Evolutionary conservation across 345 rosid species (phyloP), one percentile per base, ranked within the genome.

Genomic region (Erucastrum elatum): DNA sequence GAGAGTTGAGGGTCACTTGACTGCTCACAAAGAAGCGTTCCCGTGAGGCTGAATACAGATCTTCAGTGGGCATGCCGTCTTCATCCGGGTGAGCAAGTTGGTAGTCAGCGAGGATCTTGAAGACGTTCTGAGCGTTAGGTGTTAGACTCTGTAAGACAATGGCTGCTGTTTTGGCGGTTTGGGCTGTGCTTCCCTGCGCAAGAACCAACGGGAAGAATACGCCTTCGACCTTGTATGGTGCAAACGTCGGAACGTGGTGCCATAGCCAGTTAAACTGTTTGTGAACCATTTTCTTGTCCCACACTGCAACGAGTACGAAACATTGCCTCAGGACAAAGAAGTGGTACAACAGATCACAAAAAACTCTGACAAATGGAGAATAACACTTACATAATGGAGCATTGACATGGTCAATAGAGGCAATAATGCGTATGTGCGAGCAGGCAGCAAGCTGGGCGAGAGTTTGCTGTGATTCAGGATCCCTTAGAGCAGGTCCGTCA

Each of bases 261-360:
- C 98, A 95, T 65, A 81, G 82, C 98, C 99, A 95, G 79, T 93
- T 91, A 71, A 89, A 95, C 80, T 91, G 94, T 29, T 86, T 84
- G 82, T 93, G 88, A 77, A 91, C 97, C 94, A 95, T 91, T 88
- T 95, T 93, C 94, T 95, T 95, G 87, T 95, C 99, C 98, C 99
- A 93, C 85, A 93, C 98, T 93, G 82, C n/a, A n/a, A n/a, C n/a
- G n/a, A n/a, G 15, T 29, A 75, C 16, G 44, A 64, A 33, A 63
- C 75, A 66, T 39, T n/a, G 0, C 16, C 4, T 74, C 44, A 49
- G 46, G 74, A 34, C 27, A 60, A 60, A 65, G 39, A 66, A 55
- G 58, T 34, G 25, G 3, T 35, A 8, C 41, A 8, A 0, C 65
- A 39, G 34, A 29, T n/a, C 30, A 29, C 30, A 29, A 29, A 3